Base-by-base conservation (phyloP, 805 yeast genomes). In the Hyphopichia homilentoma region DNA sequence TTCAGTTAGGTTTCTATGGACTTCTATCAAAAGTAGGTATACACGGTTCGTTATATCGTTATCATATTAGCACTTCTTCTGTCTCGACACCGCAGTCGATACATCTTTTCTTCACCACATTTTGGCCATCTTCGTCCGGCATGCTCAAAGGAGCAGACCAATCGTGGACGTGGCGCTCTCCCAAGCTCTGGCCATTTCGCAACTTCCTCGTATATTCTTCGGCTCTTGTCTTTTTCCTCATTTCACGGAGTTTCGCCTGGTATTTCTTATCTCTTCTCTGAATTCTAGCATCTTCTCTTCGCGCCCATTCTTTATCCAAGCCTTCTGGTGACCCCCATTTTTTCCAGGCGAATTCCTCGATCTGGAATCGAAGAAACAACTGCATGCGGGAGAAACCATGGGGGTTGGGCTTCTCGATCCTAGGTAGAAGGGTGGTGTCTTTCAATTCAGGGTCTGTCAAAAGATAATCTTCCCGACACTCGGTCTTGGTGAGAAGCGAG, bases 361-460 rank as follows among this genome's bases (percentile, higher is more conserved):
- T 87, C 49, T 93, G 97, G 50, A 79, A 84, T 38, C 98, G 65
- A 27, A 93, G 59, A 61, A 80, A 93, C 35, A 93, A 67, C 70
- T 89, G 95, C 99, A 93, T 93, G 50, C 93, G 74, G 30, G 87
- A 83, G 59, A 79, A 93, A 26, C 89, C 87, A 57, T 93, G 96
- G 0, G 99, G 99, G 51, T 93, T 93, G 2, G 96, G 87, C 46
- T 89, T 85, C 41, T 88, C 95, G 39, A 90, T 63, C 40, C 93
- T 75, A 7, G 82, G 82, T 38, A 93, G 65, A 16, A 89, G 58
- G 2, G 56, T 65, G 5, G 58, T 59, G 53, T 93, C 98, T 32
- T 75, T 71, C 26, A 93, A 68, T 53, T 93, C 98, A 1, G 97
- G 93, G 30, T 93, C 98, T 0, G 99, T 93, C 18, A 93, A 57